Evolutionary conservation across 495 filamentous ascomycete genomes (phyloP).

Genomic region (Penicillium bialowiezense): DNA sequence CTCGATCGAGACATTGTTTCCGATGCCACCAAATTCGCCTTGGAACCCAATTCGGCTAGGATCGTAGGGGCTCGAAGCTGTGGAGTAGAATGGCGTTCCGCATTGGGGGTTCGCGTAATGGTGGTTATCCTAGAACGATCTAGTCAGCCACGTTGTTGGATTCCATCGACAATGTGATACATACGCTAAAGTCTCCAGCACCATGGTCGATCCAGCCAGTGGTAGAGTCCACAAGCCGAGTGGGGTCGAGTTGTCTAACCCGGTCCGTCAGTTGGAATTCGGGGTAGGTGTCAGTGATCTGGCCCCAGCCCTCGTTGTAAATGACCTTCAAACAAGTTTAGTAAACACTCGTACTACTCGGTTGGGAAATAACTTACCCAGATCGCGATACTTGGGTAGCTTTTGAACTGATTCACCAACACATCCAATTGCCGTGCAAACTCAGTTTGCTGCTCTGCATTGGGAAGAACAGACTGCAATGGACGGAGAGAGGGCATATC

Average conservation of each 20-base stretch:
- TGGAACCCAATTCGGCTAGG: constrained; percentile 59
- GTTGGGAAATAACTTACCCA: constrained; percentile 31
- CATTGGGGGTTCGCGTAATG: constrained; percentile 71
- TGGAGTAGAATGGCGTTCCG: constrained; percentile 62
- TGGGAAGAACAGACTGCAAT: constrained; percentile 33
- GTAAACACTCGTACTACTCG: neutral
- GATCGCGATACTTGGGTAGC: constrained; percentile 56
- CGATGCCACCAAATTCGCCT: constrained; percentile 67
- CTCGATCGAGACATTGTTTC: constrained; percentile 56
- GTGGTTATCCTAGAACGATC: constrained; percentile 55
- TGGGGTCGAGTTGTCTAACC: constrained; percentile 56
- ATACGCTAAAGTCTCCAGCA: constrained; percentile 54
- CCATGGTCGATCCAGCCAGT: constrained; percentile 63
- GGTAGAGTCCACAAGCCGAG: constrained; percentile 55
- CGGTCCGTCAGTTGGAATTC: constrained; percentile 54
- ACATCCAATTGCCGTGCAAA: constrained; percentile 61
- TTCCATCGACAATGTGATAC: constrained; percentile 1
- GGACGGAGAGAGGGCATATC: constrained; percentile 63
- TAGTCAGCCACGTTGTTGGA: neutral
- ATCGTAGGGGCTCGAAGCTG: constrained; percentile 54
- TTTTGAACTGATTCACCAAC: constrained; percentile 58
- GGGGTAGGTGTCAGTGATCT: constrained; percentile 46
- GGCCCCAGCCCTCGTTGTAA: constrained; percentile 74
- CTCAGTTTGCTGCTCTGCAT: constrained; percentile 52
- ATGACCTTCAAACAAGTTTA: constrained; percentile 43